Evolutionary conservation across 345 rosid genomes (phyloP), one percentile per base, ranked within the genome.

Genomic region (Tarenaya hassleriana): DNA sequence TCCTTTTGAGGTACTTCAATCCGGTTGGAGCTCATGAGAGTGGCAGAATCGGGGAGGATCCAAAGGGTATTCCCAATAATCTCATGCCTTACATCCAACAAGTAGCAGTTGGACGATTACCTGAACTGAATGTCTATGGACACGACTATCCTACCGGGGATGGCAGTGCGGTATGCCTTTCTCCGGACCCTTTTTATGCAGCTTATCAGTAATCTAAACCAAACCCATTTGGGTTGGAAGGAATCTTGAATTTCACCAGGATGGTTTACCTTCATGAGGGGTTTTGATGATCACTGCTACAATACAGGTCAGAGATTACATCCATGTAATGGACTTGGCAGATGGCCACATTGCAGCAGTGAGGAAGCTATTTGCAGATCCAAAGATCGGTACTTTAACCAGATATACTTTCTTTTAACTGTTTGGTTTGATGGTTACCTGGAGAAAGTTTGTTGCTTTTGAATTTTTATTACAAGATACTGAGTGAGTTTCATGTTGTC

Each of bases 21-120:
- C 98, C 98, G 0, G 95, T 88, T 16, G 96, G 90, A 59, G 95
- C 96, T 51, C 94, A 85, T 62, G 91, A 88, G 75, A 92, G 98
- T 32, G 96, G 96, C 54, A 75, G 69, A 56, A 75, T 88, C 35
- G 98, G 98, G 9, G 98, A 92, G 80, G 96, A 92, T 73, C 96
- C 98, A 40, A 88, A 75, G 61, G 98, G 96, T 17, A 78, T 92
- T 55, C 97, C 95, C 0, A 92, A 83, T 56, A 88, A 88, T 57
- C 94, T 88, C 42, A 88, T 92, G 94, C 97, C 98, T 44, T 92
- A 79, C 71, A 81, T 92, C 56, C 96, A 92, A 49, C 96, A 92
- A 80, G 98, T 92, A 0, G 94, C 97, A 7, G 98, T 88, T 52
- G 95, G 94, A 42, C 52, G 97, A 72, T 47, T 83, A 66, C 87